phyloP scores from a whole-genome alignment of 441 rosid species.

The Bocquillonia castaneifolia region DNA sequence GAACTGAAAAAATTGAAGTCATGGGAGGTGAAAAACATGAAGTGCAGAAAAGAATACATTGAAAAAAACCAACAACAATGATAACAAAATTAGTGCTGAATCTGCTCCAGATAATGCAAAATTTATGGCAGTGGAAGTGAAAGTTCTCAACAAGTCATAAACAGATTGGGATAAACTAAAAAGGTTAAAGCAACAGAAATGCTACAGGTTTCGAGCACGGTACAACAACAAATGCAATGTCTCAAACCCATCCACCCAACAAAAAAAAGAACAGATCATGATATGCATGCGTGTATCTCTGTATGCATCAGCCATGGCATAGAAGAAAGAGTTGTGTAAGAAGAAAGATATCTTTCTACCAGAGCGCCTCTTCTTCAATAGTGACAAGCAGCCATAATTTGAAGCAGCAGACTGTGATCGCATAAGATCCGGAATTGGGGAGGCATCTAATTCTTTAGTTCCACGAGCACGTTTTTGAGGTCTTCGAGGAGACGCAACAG shows the following conservation, averaged over 20 bases:
- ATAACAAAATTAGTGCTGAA: neutral
- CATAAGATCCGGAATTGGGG: conserved; percentile 42
- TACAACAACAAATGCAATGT: neutral
- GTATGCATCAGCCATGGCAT: neutral
- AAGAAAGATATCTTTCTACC: conserved; percentile 37
- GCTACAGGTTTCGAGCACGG: conserved; percentile 6
- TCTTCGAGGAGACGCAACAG: conserved; percentile 39
- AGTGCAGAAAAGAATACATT: neutral
- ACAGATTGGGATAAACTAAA: neutral
- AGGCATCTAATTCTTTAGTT: conserved; percentile 34
- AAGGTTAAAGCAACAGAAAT: neutral
- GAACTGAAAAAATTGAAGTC: neutral
- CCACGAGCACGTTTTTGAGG: conserved; percentile 62
- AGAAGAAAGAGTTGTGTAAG: neutral
- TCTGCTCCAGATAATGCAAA: neutral
- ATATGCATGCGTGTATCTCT: neutral
- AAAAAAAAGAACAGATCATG: conserved; percentile 7
- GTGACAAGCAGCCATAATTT: conserved; percentile 64
- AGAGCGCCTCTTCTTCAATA: conserved; percentile 59
- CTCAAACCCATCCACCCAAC: neutral
- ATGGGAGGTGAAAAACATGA: neutral
- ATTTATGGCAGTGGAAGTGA: neutral
- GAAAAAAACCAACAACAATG: neutral
- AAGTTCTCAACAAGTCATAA: neutral
- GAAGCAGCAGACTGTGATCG: conserved; percentile 43